phyloP scores from a whole-genome alignment of 2,329 filamentous ascomycete species.

The Ustulina deusta region DNA sequence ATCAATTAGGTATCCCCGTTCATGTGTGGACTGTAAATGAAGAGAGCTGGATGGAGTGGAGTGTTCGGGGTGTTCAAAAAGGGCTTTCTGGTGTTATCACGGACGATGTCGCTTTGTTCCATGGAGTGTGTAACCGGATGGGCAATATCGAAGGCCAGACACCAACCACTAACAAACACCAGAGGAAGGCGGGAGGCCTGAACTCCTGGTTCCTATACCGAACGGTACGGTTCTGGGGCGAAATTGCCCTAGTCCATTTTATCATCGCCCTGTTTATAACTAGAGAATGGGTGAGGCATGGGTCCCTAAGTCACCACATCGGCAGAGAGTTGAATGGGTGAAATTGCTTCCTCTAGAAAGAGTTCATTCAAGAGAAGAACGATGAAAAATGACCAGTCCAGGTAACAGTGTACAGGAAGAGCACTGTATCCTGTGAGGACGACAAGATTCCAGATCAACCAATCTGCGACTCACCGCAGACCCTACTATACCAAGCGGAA shows the following conservation, averaged over 20 bases:
- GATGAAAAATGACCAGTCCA: not conserved
- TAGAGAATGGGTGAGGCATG: conserved; percentile 36
- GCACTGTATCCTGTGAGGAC: not conserved
- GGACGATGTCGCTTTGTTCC: conserved; percentile 79
- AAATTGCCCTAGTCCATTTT: conserved; percentile 37
- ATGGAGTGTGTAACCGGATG: conserved; percentile 66
- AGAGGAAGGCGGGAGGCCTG: conserved; percentile 7
- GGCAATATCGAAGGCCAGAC: conserved; percentile 14
- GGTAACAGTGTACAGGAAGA: not conserved
- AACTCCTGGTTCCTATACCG: conserved; percentile 18
- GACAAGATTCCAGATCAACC: not conserved
- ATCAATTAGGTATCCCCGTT: conserved; percentile 68
- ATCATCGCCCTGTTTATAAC: conserved; percentile 32
- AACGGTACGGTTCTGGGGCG: conserved; percentile 28
- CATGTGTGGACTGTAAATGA: conserved; percentile 92
- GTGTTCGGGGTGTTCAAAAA: conserved; percentile 76
- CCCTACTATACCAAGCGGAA: not conserved
- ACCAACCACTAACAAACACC: conserved; percentile 4
- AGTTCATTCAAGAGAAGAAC: not conserved
- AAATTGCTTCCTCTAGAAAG: not conserved
- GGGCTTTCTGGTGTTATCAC: conserved; percentile 86
- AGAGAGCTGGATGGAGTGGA: conserved; percentile 83
- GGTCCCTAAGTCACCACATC: conserved; percentile 38
- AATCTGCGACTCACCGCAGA: not conserved
- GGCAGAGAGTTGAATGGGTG: conserved; percentile 39